Conservation (phyloP, 176 grass and related monocot genomes). For the Ampelocalamus luodianensis region DNA sequence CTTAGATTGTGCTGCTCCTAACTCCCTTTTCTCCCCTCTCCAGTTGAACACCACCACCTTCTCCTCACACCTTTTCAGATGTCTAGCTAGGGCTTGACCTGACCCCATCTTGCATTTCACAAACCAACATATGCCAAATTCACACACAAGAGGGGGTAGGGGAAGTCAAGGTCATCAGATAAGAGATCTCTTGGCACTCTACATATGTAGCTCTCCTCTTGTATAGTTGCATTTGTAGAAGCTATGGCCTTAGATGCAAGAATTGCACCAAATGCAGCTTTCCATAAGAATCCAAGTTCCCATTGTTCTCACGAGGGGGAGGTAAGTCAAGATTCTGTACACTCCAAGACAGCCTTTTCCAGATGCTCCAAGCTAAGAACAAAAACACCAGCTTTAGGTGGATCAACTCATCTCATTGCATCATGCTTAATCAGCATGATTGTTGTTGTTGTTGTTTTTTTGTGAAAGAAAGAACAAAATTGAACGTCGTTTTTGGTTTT, state of each 20-base stretch:
- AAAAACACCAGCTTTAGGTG: not conserved
- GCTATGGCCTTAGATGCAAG: conserved; percentile 56
- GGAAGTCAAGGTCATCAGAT: conserved; percentile 54
- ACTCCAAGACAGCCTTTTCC: conserved; percentile 58
- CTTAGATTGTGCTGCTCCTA: conserved; percentile 49
- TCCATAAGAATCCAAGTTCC: conserved; percentile 52
- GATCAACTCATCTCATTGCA: not conserved
- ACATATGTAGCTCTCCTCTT: conserved; percentile 24
- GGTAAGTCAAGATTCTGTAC: conserved; percentile 63
- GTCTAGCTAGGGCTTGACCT: conserved; percentile 60
- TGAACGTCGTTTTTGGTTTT: not conserved
- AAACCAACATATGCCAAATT: conserved; percentile 51
- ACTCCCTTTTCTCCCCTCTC: conserved; percentile 33
- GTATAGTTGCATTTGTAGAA: conserved; percentile 55
- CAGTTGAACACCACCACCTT: conserved; percentile 45
- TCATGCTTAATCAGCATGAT: not conserved
- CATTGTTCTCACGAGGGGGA: conserved; percentile 42
- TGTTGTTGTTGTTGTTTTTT: too few species aligned
- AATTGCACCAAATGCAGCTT: conserved; percentile 53
- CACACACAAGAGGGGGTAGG: conserved; percentile 51
- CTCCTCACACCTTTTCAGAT: conserved; percentile 84
- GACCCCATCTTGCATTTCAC: conserved; percentile 50
- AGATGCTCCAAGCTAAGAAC: conserved; percentile 45
- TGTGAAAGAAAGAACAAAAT: not conserved
- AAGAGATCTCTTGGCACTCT: conserved; percentile 54